Conservation (phyloP, 768 basidiomycete species). For the Tulasnella sp. region DNA sequence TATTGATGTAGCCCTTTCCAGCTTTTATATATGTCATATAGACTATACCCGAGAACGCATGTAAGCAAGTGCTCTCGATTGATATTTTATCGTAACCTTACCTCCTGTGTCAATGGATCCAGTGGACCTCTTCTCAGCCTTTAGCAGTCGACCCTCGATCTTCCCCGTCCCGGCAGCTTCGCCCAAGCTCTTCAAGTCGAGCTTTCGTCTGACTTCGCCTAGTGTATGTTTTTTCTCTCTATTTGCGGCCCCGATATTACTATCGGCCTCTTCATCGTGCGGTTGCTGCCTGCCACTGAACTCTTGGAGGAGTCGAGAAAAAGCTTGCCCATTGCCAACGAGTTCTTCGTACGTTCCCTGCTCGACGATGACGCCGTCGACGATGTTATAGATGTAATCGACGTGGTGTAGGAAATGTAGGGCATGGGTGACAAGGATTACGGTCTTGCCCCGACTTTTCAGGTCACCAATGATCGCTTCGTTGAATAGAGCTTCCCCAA, state of each 20-base stretch:
- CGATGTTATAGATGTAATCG: conserved; percentile 45
- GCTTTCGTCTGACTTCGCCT: conserved; percentile 36
- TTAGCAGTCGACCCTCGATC: conserved; percentile 57
- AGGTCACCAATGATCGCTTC: conserved; percentile 51
- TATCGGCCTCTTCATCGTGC: conserved; percentile 30
- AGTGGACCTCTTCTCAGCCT: conserved; percentile 56
- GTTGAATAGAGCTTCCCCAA: conserved; percentile 59
- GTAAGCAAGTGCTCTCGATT: neutral
- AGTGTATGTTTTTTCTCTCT: conserved; percentile 24
- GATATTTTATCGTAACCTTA: conserved; percentile 25
- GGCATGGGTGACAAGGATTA: conserved; percentile 50
- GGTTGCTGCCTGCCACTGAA: conserved; percentile 46
- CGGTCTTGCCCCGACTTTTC: conserved; percentile 41
- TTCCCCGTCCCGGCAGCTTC: conserved; percentile 50
- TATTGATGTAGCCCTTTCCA: conserved; percentile 43
- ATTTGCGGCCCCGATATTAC: conserved; percentile 19
- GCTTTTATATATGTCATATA: conserved; percentile 53
- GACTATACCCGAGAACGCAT: conserved; percentile 34
- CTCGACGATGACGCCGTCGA: conserved; percentile 41
- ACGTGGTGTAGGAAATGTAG: conserved; percentile 47
- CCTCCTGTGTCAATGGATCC: conserved; percentile 51
- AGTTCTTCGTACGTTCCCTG: conserved; percentile 49
- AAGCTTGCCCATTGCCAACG: conserved; percentile 38
- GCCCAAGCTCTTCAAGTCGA: conserved; percentile 29
- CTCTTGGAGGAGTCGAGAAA: conserved; percentile 50